These are phyloP conservation scores for Phaffomyces opuntiae DNA, from an alignment of 805 yeast species.

Conservation along the genomic window DNA sequence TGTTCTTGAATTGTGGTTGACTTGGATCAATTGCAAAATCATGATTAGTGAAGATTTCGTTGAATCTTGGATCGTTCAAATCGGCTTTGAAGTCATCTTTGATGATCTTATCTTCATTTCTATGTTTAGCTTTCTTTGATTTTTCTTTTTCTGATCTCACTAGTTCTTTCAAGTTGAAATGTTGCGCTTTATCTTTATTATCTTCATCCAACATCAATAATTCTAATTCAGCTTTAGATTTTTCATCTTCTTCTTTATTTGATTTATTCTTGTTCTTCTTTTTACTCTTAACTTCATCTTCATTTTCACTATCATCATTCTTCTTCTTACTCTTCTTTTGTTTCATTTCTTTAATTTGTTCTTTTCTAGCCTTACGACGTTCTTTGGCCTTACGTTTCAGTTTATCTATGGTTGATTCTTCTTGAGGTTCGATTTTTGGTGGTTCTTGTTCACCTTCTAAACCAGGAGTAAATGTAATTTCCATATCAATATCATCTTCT, in stretches of 20 bases:
- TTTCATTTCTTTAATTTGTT: constrained; percentile 59
- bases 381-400: constrained; percentile 87
- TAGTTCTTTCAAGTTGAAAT: constrained; percentile 75
- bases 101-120: constrained; percentile 40
- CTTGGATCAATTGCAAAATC: constrained; percentile 94
- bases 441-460: constrained; percentile 33
- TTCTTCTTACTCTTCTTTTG: constrained; percentile 44
- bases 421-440: constrained; percentile 27
- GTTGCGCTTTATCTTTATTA: constrained; percentile 35
- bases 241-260: constrained; percentile 22
- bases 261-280: neutral
- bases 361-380: constrained; percentile 80
- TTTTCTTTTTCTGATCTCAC: constrained; percentile 66
- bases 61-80: constrained; percentile 78
- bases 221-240: constrained; percentile 66
- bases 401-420: constrained; percentile 71
- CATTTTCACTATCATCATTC: constrained; percentile 30
- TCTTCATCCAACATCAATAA: constrained; percentile 48
- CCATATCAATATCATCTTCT: constrained; percentile 80
- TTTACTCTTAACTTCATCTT: constrained; percentile 10
- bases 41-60: constrained; percentile 74
- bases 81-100: constrained; percentile 60
- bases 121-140: constrained; percentile 39
- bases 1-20: constrained; percentile 81
- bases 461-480: constrained; percentile 92